Evolutionary conservation across 164 flowering plant genomes (phyloP), one percentile per base, ranked within the genome.

Genomic region (Hamamelis virginiana): DNA sequence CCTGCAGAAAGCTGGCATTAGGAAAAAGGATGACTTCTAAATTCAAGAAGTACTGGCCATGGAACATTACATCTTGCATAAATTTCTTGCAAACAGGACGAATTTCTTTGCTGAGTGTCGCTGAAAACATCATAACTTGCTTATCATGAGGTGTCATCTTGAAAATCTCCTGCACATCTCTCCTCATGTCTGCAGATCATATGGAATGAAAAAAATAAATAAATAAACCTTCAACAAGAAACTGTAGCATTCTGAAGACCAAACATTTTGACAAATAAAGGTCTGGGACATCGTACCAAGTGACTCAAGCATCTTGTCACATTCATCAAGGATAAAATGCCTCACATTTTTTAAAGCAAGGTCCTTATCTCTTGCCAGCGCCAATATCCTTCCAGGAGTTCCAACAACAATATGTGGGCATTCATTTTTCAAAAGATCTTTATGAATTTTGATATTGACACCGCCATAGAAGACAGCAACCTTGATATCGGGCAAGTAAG

Each of bases 51-150:
- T 59, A 74, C 80, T 80, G 90, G 89, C 86, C 81, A 89, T 76
- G 76, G 81, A 79, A 86, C 83, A 91, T 92, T 95, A 95, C 99
- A 90, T 95, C 99, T 95, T 92, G 99, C 99, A 95, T 95, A 72
- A 95, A 95, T 69, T 84, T 95, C 85, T 95, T 91, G 97, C 99
- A 95, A 50, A 95, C 98, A 9, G 99, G 98, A 28, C 97, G 99
- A n/a, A 95, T 95, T 74, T 90, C 98, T 78, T 95, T 95, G 96
- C 98, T 92, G 64, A 95, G 96, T 0, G 99, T 95, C 9, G 99
- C 98, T 5, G 99, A 95, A 75, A 95, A 95, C 99, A 95, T 95
- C 99, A 95, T 95, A 25, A 92, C 99, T 87, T 95, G 89, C 83
- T 95, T 95, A 76, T 95, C 98, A 81, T 95, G 98, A 46, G 99